Evolutionary conservation across 345 rosid species (phyloP).

Genomic region (Acer campestre): DNA sequence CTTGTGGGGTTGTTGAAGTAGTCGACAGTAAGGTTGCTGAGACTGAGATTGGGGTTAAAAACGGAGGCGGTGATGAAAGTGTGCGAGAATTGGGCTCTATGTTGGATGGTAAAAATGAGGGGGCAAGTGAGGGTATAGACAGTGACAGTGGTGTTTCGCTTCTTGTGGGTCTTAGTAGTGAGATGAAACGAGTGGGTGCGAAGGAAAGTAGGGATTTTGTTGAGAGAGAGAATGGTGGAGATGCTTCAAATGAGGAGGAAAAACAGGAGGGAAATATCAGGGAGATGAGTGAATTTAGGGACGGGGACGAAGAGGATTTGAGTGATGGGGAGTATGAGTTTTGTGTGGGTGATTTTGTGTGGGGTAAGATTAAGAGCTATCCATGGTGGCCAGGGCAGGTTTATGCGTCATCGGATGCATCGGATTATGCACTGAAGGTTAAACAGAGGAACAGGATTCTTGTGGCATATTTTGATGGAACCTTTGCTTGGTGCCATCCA

Average conservation of each 20-base stretch:
- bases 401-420: slow-evolving; percentile 71
- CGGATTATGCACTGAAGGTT: slow-evolving; percentile 62
- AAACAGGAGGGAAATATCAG: slow-evolving; percentile 16
- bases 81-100: slow-evolving; percentile 67
- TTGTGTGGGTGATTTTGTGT: slow-evolving; percentile 81
- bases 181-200: slow-evolving; percentile 2
- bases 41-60: slow-evolving; percentile 15
- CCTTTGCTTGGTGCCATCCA: slow-evolving; percentile 89
- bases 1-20: slow-evolving; percentile 8
- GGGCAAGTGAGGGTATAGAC: not conserved
- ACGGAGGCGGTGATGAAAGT: slow-evolving; percentile 24
- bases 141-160: slow-evolving; percentile 21
- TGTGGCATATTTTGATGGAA: slow-evolving; percentile 80
- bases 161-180: slow-evolving; percentile 25
- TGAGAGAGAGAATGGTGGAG: slow-evolving; percentile 14
- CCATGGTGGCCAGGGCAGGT: slow-evolving; percentile 99
- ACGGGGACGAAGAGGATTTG: slow-evolving; percentile 29
- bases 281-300: slow-evolving; percentile 14
- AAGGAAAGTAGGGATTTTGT: not conserved
- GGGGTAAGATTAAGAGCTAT: slow-evolving; percentile 91
- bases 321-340: slow-evolving; percentile 46
- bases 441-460: slow-evolving; percentile 60
- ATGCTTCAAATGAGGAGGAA: slow-evolving; percentile 14
- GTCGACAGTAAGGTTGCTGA: slow-evolving; percentile 16
- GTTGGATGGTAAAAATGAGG: slow-evolving; percentile 33